These are phyloP conservation scores for Adansonia grandidieri DNA, from an alignment of 441 rosid species.

Conservation along the genomic window DNA sequence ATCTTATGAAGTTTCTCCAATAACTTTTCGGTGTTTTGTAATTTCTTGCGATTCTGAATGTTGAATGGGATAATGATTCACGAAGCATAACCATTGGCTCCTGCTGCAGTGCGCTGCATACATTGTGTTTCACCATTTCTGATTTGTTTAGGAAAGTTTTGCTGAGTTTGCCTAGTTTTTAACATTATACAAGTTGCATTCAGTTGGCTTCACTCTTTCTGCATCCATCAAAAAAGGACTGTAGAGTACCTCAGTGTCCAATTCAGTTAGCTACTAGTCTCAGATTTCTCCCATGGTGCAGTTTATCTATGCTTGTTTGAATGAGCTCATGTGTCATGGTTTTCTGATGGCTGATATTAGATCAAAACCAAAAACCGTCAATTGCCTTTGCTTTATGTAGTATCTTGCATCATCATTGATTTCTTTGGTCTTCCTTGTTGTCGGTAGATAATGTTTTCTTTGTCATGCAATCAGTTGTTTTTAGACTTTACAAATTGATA, in stretches of 20 bases:
- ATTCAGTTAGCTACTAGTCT: not conserved
- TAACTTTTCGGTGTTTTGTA: not conserved
- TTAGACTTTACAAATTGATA: not conserved
- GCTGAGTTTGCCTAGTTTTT: not conserved
- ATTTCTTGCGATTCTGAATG: not conserved
- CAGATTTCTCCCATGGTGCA: not conserved
- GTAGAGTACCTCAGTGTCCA: not conserved
- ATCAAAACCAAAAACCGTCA: not conserved
- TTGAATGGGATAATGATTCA: not conserved
- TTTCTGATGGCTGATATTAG: not conserved
- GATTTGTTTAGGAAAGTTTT: not conserved
- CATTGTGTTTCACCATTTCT: not conserved
- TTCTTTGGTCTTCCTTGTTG: not conserved
- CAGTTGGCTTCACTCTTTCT: not conserved
- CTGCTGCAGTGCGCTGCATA: not conserved
- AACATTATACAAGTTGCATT: not conserved
- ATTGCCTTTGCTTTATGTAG: not conserved
- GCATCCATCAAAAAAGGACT: not conserved
- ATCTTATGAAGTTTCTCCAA: not conserved
- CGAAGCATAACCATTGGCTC: not conserved
- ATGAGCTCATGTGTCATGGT: not conserved
- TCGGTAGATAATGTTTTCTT: not conserved
- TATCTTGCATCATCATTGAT: conserved; percentile 10
- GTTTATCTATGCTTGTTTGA: not conserved
- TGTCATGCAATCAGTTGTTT: conserved; percentile 2